Percentiles rank a stretch among this genome's conserved stretches.
phyloP scores from a whole-genome alignment of 768 basidiomycete genomes.

The Hypholoma sublateritium region DNA sequence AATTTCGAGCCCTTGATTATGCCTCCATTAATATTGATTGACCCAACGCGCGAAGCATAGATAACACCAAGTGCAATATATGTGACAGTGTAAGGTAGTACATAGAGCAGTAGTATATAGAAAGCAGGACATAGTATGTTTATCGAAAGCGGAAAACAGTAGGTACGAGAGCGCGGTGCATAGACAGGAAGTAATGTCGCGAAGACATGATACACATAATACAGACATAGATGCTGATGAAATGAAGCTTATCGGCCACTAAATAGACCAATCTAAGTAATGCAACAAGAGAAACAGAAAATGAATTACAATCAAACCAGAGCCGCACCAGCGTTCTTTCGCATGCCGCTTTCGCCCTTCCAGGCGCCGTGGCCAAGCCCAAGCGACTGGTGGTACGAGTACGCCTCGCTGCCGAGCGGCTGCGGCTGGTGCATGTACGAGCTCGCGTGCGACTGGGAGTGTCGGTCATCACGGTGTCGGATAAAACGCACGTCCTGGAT shows the following conservation, averaged over 20 bases:
- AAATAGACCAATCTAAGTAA: neutral
- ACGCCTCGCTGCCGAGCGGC: slow-evolving; percentile 20
- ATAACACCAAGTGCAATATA: too few species aligned
- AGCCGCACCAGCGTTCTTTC: slow-evolving; percentile 40
- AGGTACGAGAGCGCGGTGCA: neutral
- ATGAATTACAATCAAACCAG: slow-evolving; percentile 27
- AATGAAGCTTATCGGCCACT: too few species aligned
- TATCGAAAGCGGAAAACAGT: slow-evolving; percentile 1
- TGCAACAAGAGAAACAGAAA: slow-evolving; percentile 8
- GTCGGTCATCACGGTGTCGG: slow-evolving; percentile 29
- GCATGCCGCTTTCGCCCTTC: slow-evolving; percentile 46
- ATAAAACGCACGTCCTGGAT: slow-evolving; percentile 44
- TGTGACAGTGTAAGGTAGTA: neutral
- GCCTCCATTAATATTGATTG: too few species aligned
- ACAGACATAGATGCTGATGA: too few species aligned
- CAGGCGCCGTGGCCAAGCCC: slow-evolving; percentile 40
- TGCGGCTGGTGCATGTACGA: slow-evolving; percentile 39
- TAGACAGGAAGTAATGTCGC: neutral
- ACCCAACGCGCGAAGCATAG: too few species aligned
- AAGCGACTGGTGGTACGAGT: slow-evolving; percentile 40
- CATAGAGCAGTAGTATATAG: neutral
- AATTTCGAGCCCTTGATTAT: too few species aligned
- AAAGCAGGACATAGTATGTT: slow-evolving; percentile 3
- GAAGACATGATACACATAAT: too few species aligned
- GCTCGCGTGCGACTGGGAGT: slow-evolving; percentile 23